Evolutionary conservation across 2,329 filamentous ascomycete species (phyloP), one percentile per base, ranked within the genome.

Genomic region (Bertia moriformis): DNA sequence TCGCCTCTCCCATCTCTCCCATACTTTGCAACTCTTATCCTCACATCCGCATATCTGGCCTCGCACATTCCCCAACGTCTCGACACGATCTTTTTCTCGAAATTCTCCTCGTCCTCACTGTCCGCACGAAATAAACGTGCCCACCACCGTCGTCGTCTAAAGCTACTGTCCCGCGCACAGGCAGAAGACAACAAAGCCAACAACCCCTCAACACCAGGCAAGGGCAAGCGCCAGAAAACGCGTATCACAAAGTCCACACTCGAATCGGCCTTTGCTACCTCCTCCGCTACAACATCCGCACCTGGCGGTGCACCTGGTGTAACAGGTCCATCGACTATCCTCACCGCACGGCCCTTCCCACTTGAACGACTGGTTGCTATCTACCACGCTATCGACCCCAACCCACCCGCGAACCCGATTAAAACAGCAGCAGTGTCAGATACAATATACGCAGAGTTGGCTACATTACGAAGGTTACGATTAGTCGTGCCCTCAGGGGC

Each of bases 41-140:
- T 67, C 30, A 58, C 64, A 20, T 58, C 63, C 18, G 58, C 62
- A 37, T 67, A 65, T 44, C 50, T 67, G 14, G 62, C 63, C 38
- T 63, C 62, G 10, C 58, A 65, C 46, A 66, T 55, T 18, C 62
- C 60, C 1, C 58, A 60, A 38, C 55, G 62, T 27, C 53, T 65
- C 12, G 64, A 67, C 46, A 64, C 61, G 4, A 58, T 64, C 40
- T 62, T 67, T 43, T 67, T 67, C 48, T 66, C 63, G 5, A 65
- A 65, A 45, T 59, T 64, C 39, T 62, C 62, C 13, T 59, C 59
- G 4, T 58, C 59, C 1, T 61, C 59, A 0, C 46, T 57, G 29
- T 61, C 59, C 19, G 57, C 56, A 4, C 52, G 59, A 35, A 61
- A 59, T 41, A 65, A 64, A 44, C 61, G 61, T 33, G 56, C 57